Conservation (phyloP, 2,329 filamentous ascomycete species). For the Hortaea sp. region DNA sequence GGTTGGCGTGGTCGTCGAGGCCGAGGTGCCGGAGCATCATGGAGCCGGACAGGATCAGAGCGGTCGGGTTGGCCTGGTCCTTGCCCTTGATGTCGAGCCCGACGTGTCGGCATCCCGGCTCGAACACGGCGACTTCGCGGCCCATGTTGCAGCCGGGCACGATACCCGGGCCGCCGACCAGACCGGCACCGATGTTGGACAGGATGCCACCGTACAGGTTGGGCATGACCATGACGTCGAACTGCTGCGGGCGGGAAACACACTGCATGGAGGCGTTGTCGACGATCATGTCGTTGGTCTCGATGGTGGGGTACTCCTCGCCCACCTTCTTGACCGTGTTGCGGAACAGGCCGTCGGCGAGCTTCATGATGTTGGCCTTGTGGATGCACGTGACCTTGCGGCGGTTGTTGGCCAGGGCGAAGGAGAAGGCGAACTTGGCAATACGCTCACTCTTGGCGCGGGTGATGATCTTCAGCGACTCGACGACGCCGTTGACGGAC, state of each 20-base stretch:
- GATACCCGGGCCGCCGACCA: constrained; percentile 92
- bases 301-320: constrained; percentile 89
- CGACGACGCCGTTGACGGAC: constrained; percentile 89
- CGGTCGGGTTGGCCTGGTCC: constrained; percentile 97
- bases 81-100: constrained; percentile 99
- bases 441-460: constrained; percentile 98
- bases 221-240: constrained; percentile 99
- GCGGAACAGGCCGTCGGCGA: constrained; percentile 96
- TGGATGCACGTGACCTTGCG: constrained; percentile 99
- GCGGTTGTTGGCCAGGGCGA: constrained; percentile 95
- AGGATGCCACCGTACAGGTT: constrained; percentile 98
- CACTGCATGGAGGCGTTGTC: constrained; percentile 99
- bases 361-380: constrained; percentile 99
- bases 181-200: constrained; percentile 95
- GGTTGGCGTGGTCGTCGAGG: constrained; percentile 95
- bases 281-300: constrained; percentile 99
- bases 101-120: constrained; percentile 98
- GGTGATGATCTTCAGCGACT: constrained; percentile 99
- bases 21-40: constrained; percentile 97
- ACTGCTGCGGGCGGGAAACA: constrained; percentile 91
- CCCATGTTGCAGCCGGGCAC: constrained; percentile 99
- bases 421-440: constrained; percentile 96
- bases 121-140: constrained; percentile 93
- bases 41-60: constrained; percentile 84
- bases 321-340: constrained; percentile 90